A percentile compares a stretch with the other conserved stretches of the same genome.
Conservation (phyloP, 306 rosid species). For the Styphnolobium japonicum region DNA sequence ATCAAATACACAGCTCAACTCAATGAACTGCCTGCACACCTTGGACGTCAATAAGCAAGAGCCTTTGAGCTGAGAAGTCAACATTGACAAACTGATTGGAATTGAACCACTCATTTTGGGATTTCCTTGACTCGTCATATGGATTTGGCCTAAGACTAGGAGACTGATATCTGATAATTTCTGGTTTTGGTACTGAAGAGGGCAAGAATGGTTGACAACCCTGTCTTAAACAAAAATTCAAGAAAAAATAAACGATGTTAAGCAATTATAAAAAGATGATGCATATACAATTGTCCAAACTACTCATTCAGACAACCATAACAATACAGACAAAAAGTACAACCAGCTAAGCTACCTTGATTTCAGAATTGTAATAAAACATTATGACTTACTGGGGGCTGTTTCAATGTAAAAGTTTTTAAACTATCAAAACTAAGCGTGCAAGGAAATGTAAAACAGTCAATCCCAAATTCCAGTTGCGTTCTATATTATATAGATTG, state of each 20-base stretch:
- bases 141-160: constrained; percentile 40
- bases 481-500: neutral
- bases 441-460: neutral
- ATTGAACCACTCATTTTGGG: constrained; percentile 34
- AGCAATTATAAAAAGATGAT: neutral
- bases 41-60: constrained; percentile 43
- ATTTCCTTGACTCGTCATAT: constrained; percentile 44
- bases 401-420: too few relatives aligned
- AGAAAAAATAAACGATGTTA: neutral
- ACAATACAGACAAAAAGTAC: neutral
- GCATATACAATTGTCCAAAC: neutral
- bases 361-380: neutral
- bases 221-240: constrained; percentile 38
- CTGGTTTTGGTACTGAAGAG: constrained; percentile 36
- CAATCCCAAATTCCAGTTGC: neutral
- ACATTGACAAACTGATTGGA: constrained; percentile 41
- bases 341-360: neutral
- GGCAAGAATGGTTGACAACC: constrained; percentile 54
- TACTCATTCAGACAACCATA: neutral
- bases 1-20: constrained; percentile 24
- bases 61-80: constrained; percentile 46
- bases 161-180: constrained; percentile 43
- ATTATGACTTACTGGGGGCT: neutral
- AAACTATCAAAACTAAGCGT: neutral
- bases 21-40: constrained; percentile 49